Evolutionary conservation across 768 basidiomycete species (phyloP), one percentile per base, ranked within the genome.

Genomic region (Rhodotorula taiwanensis): DNA sequence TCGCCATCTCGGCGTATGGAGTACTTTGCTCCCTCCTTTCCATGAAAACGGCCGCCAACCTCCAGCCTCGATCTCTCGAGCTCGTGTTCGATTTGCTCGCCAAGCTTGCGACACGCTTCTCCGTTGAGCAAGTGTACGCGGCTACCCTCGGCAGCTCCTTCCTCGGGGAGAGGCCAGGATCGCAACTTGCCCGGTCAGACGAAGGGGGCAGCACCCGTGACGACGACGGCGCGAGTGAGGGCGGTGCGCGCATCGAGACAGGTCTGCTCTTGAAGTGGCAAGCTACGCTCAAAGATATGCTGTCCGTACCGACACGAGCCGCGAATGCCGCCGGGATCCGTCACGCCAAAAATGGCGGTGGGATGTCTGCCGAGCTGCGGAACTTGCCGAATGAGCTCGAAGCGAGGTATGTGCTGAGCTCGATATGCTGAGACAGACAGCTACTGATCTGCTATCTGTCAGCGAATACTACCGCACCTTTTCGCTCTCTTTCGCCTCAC

Each of bases 231-330:
- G 57, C 51, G 14, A 49, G 50, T 15, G 41, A 58, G 13, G 31
- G 21, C 13, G 27, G 50, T 15, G 41, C 51, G 13, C n/a, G 21
- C 13, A 21, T 43, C 10, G 64, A 65, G 14, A 54, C 64, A 2
- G 50, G 50, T 27, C 25, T 25, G 15, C 11, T 60, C 3, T 27
- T 49, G 21, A 54, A 59, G 49, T 95, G 92, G 92, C 86, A 88
- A 67, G 86, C 90, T 68, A 83, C 81, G 67, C 82, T 92, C 28
- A 82, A 82, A 36, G 80, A 82, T 61, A 56, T 85, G 4, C 78
- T 84, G 53, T 79, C 82, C 21, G 76, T 93, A 13, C 90, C 93
- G 39, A 78, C 79, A n/a, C 89, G 84, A 75, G 83, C 87, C 13
- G 85, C 87, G 28, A 95, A 97, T 76, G 81, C 82, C 4, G 67